A percentile compares a stretch with the other conserved stretches of the same genome.
Evolutionary conservation across 441 rosid genomes (phyloP).

Genomic region (Syzygium malaccense): DNA sequence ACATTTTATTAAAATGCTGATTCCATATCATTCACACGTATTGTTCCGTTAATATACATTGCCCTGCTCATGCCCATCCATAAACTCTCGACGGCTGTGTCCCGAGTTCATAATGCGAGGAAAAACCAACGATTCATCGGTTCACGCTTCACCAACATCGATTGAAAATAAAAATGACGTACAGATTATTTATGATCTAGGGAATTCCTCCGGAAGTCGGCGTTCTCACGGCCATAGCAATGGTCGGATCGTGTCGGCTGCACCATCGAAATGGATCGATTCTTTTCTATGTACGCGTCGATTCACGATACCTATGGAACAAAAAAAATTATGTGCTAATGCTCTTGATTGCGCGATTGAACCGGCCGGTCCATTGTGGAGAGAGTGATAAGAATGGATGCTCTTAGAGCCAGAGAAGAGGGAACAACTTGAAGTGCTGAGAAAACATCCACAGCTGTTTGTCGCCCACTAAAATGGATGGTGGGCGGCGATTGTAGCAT

Average conservation of each 20-base stretch:
- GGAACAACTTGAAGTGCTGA: background rate
- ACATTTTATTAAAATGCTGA: background rate
- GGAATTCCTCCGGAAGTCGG: fast-evolving
- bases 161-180: background rate
- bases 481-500: background rate
- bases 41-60: background rate
- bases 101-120: background rate
- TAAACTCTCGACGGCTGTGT: background rate
- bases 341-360: background rate
- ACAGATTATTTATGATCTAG: fast-evolving
- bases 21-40: background rate
- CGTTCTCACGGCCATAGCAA: background rate
- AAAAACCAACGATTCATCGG: background rate
- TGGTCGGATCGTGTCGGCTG: fast-evolving
- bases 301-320: background rate
- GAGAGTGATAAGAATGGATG: background rate
- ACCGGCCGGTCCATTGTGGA: background rate
- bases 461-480: background rate
- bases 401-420: background rate
- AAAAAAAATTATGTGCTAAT: background rate
- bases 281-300: background rate
- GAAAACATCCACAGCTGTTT: background rate
- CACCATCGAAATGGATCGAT: background rate
- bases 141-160: background rate
- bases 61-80: background rate